Conservation (phyloP, 768 basidiomycete genomes). For the Lactarius akahatsu region DNA sequence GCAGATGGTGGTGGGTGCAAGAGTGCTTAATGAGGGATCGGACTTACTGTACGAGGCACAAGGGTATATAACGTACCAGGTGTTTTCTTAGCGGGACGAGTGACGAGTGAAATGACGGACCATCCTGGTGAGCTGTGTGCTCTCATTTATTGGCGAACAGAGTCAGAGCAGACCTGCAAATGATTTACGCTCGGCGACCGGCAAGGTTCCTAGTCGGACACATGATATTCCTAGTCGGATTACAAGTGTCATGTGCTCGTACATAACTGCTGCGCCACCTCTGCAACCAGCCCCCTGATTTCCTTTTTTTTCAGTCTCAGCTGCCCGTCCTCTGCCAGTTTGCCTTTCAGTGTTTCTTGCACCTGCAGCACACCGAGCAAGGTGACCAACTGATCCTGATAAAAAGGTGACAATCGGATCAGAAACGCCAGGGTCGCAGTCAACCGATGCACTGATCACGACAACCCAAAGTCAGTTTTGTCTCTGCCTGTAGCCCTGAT, state of each 20-base stretch:
- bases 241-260: neutral
- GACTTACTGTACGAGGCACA: neutral
- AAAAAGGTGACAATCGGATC: constrained; percentile 71
- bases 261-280: constrained; percentile 53
- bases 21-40: neutral
- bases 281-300: constrained; percentile 59
- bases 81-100: neutral
- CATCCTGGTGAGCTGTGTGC: neutral
- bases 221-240: constrained; percentile 5
- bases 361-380: constrained; percentile 74
- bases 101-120: neutral
- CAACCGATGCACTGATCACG: constrained; percentile 71
- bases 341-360: constrained; percentile 53
- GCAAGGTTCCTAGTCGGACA: neutral
- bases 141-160: neutral
- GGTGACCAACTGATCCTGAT: constrained; percentile 49
- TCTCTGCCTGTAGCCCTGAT: neutral
- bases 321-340: constrained; percentile 50
- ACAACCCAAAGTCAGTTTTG: neutral
- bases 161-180: neutral
- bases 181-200: neutral
- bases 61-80: neutral
- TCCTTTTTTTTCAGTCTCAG: constrained; percentile 64
- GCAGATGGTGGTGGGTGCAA: neutral
- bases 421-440: constrained; percentile 75